These are phyloP conservation scores for Chaetothyriales sp. DNA, from an alignment of 2,329 filamentous ascomycete genomes.

Conservation along the genomic window DNA sequence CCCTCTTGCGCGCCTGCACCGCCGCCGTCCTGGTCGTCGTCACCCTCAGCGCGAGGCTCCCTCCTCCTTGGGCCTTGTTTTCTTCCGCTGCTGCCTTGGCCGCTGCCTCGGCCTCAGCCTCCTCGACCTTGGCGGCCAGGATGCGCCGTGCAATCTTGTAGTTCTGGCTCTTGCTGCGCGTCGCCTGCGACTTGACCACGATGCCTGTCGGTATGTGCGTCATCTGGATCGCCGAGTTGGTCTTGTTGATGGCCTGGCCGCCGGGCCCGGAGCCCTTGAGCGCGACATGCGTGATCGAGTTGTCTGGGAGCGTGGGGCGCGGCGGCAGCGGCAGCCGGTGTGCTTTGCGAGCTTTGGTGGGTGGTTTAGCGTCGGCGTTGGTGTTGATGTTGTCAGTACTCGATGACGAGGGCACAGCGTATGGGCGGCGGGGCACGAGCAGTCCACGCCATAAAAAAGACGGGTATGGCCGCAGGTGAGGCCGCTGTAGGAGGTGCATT, in stretches of 20 bases:
- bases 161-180: slow-evolving; percentile 75
- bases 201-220: slow-evolving; percentile 82
- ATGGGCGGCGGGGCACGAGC: too few relatives aligned
- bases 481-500: too few relatives aligned
- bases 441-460: too few relatives aligned
- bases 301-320: slow-evolving; percentile 54
- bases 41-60: slow-evolving; percentile 23
- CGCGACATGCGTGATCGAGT: slow-evolving; percentile 71
- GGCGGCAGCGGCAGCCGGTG: slow-evolving; percentile 45
- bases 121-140: slow-evolving; percentile 65
- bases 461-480: too few relatives aligned
- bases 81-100: slow-evolving; percentile 61
- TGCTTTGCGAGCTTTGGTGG: background rate
- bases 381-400: background rate
- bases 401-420: too few relatives aligned
- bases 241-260: slow-evolving; percentile 99
- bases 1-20: slow-evolving; percentile 71
- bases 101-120: slow-evolving; percentile 56
- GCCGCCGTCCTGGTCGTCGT: slow-evolving; percentile 49
- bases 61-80: slow-evolving; percentile 53
- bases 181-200: slow-evolving; percentile 87
- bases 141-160: slow-evolving; percentile 68
- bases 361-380: background rate
- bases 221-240: slow-evolving; percentile 82
- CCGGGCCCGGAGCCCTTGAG: slow-evolving; percentile 86